These are phyloP conservation scores for Epithele typhae DNA, from an alignment of 768 basidiomycete genomes.

Conservation along the genomic window DNA sequence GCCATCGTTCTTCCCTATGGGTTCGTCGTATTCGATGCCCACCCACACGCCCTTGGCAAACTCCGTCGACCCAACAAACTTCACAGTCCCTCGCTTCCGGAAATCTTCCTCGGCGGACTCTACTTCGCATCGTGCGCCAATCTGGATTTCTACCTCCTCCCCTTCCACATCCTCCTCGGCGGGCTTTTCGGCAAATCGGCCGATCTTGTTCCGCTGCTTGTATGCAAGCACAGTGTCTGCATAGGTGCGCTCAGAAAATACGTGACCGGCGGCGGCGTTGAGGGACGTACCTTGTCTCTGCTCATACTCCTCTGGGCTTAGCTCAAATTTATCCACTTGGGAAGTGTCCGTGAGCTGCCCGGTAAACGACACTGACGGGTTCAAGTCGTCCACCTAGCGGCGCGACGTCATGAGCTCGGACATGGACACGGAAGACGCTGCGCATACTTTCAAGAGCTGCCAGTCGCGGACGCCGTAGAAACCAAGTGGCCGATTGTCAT, in stretches of 20 bases:
- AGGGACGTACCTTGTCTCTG: slow-evolving; percentile 59
- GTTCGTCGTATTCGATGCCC: slow-evolving; percentile 93
- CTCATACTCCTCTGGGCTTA: slow-evolving; percentile 79
- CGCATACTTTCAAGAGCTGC: slow-evolving; percentile 65
- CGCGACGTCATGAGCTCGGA: no score
- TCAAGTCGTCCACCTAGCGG: slow-evolving; percentile 72
- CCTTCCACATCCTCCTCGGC: slow-evolving; percentile 28
- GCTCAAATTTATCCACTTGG: slow-evolving; percentile 90
- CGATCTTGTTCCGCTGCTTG: slow-evolving; percentile 82
- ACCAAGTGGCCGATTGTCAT: slow-evolving; percentile 65
- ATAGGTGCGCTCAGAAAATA: background rate
- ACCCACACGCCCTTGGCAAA: slow-evolving; percentile 83
- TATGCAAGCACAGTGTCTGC: slow-evolving; percentile 89
- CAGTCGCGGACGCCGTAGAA: slow-evolving; percentile 72
- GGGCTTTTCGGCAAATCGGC: slow-evolving; percentile 71
- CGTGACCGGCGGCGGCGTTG: background rate
- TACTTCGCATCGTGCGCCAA: slow-evolving; percentile 82
- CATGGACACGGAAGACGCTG: background rate
- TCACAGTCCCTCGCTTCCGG: slow-evolving; percentile 76
- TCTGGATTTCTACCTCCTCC: slow-evolving; percentile 43
- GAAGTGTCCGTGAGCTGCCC: slow-evolving; percentile 84
- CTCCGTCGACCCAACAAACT: slow-evolving; percentile 77
- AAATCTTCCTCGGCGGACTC: slow-evolving; percentile 65
- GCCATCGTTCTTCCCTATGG: slow-evolving; percentile 93
- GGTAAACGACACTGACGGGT: slow-evolving; percentile 71